Base-by-base conservation (phyloP, 306 rosid genomes). In the Prunus kanzakura region DNA sequence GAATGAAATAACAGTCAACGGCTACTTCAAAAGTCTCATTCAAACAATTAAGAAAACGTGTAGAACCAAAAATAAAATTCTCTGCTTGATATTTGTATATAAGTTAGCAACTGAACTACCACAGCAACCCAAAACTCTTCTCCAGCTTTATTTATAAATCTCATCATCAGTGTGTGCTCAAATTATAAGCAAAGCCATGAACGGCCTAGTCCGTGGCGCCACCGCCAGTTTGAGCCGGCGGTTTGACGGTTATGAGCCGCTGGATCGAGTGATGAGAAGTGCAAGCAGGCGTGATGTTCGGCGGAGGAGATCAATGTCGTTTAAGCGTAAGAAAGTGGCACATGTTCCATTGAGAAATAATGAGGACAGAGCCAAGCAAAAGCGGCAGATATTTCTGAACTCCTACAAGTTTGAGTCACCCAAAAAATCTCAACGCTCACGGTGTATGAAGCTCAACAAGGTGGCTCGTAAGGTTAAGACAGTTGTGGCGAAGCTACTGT, bases 341-440 rank as follows among this genome's bases (percentile, higher is more conserved):
- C 16, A 76, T 11, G 76, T 84, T 29, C 87, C 88, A 23, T 47
- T 82, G 16, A 87, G 92, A 74, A 89, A 83, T 32, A 81, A 80
- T 61, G 82, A 81, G 41, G 81, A 78, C 20, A 77, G 87, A 79
- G 91, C 97, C 4, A 89, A 83, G 80, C 90, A 86, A 18, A 81
- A 93, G 50, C 82, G 97, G 51, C 67, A 85, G 77, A 76, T 91
- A 71, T 91, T 87, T 43, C 82, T 89, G 16, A 86, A 87, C 46
- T 81, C 89, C 6, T 91, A 89, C 73, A 87, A 82, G 80, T 50
- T 91, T 7, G 77, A 82, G 29, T 75, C 90, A 27, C 56, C 65
- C 45, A 78, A 84, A n/a, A 41, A n/a, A 67, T 55, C 63, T 25
- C 71, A 23, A 0, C 43, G 82, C 8, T 72, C 76, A 6, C 76